A percentile compares a stretch with the other conserved stretches of the same genome.
These are phyloP conservation scores for Periglandula ipomoeae DNA, from an alignment of 2,329 filamentous ascomycete species.

Conservation along the genomic window DNA sequence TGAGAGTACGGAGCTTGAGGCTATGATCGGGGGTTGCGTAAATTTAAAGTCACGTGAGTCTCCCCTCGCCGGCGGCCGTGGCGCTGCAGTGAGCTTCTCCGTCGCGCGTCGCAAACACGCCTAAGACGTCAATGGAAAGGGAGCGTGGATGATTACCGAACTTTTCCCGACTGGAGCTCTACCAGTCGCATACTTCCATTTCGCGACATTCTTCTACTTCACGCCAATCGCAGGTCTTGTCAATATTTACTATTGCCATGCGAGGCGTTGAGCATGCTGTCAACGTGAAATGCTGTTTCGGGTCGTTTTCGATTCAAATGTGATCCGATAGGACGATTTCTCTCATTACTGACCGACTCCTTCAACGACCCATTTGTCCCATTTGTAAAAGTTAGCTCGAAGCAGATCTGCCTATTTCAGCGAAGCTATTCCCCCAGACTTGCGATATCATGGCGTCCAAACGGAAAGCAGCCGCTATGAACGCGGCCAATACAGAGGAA, in stretches of 20 bases:
- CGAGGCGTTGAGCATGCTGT: neutral
- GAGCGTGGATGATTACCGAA: neutral
- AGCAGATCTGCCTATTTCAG: neutral
- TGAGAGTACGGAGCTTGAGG: slow-evolving; percentile 22
- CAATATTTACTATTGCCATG: neutral
- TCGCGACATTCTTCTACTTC: neutral
- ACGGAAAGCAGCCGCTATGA: slow-evolving; percentile 74
- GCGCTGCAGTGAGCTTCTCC: neutral
- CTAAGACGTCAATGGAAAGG: neutral
- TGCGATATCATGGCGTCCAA: slow-evolving; percentile 71
- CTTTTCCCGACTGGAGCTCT: neutral
- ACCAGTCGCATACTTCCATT: neutral
- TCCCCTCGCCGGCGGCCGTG: slow-evolving; percentile 10
- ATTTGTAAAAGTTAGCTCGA: neutral
- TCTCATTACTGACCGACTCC: neutral
- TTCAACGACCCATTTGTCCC: neutral
- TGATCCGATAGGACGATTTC: neutral
- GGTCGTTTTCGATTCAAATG: neutral
- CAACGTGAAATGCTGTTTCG: neutral
- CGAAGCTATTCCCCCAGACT: neutral
- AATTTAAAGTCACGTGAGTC: slow-evolving; percentile 35
- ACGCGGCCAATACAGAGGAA: slow-evolving; percentile 59
- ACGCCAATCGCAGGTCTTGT: neutral
- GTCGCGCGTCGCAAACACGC: slow-evolving; percentile 2
- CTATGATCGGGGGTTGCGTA: slow-evolving; percentile 24